These are phyloP conservation scores for Pichia gijzeniarum DNA, from an alignment of 805 yeast genomes.

Conservation along the genomic window DNA sequence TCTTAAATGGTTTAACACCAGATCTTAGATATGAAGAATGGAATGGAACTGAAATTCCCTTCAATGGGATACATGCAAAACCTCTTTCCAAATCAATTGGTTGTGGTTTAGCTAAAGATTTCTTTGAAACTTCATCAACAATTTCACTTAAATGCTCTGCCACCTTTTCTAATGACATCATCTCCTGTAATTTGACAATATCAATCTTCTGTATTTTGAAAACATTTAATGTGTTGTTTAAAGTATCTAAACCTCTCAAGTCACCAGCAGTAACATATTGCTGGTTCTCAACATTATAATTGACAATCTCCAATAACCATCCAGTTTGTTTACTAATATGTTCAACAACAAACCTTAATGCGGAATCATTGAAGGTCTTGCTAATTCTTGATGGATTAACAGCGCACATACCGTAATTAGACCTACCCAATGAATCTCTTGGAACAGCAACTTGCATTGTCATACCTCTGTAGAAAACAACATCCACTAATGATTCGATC, in stretches of 20 bases:
- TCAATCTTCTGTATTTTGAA: conserved; percentile 92
- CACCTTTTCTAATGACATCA: conserved; percentile 80
- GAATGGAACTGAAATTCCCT: conserved; percentile 99
- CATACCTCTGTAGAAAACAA: conserved; percentile 99
- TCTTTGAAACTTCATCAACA: conserved; percentile 75
- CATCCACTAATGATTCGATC: conserved; percentile 92
- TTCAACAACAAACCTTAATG: conserved; percentile 88
- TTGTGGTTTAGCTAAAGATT: conserved; percentile 83
- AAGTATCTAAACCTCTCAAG: conserved; percentile 86
- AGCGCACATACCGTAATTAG: conserved; percentile 99
- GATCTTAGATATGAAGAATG: conserved; percentile 97
- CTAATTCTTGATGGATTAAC: conserved; percentile 93
- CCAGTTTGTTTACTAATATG: conserved; percentile 76
- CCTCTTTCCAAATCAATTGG: conserved; percentile 98
- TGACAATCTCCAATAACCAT: conserved; percentile 97
- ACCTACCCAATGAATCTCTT: conserved; percentile 90
- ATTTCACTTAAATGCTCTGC: conserved; percentile 84
- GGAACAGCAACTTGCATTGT: conserved; percentile 99
- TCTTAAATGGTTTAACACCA: conserved; percentile 98
- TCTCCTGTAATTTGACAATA: conserved; percentile 77
- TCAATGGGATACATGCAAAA: conserved; percentile 94
- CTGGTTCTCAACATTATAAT: conserved; percentile 95
- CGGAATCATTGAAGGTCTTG: conserved; percentile 85
- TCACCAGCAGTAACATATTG: conserved; percentile 99
- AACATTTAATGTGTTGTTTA: conserved; percentile 88